phyloP scores from a whole-genome alignment of 148 eudicot species.

The Rhododendron griersonianum region DNA sequence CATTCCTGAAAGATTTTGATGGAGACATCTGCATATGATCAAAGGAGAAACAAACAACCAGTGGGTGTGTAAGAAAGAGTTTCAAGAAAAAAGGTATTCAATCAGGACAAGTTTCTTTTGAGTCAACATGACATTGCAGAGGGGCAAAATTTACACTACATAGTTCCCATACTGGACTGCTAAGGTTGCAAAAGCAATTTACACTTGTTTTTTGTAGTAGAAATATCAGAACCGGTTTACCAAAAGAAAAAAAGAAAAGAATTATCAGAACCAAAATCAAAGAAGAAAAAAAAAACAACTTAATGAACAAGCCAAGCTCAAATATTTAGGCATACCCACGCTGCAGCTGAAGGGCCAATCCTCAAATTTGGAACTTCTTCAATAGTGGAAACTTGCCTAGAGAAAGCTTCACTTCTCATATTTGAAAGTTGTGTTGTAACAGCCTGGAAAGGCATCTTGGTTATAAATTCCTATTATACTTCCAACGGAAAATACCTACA shows the following conservation, averaged over 20 bases:
- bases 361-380: constrained; percentile 48
- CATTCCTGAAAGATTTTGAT: constrained; percentile 39
- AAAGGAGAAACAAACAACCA: neutral
- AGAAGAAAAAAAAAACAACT: neutral
- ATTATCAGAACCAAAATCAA: neutral
- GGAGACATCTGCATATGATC: constrained; percentile 54
- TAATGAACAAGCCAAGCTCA: neutral
- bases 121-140: neutral
- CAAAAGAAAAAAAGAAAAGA: neutral
- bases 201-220: neutral
- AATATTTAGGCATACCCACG: constrained; percentile 39
- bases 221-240: neutral
- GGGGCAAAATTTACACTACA: neutral
- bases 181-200: neutral
- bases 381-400: constrained; percentile 42
- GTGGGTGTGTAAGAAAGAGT: neutral
- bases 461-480: neutral
- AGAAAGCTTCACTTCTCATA: constrained; percentile 47
- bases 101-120: neutral
- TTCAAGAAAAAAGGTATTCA: neutral
- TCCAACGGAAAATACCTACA: neutral
- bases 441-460: constrained; percentile 39
- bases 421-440: constrained; percentile 56
- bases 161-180: neutral
- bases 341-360: constrained; percentile 34